Evolutionary conservation across 345 rosid species (phyloP), one percentile per base, ranked within the genome.

Genomic region (Gossypium thurberi): DNA sequence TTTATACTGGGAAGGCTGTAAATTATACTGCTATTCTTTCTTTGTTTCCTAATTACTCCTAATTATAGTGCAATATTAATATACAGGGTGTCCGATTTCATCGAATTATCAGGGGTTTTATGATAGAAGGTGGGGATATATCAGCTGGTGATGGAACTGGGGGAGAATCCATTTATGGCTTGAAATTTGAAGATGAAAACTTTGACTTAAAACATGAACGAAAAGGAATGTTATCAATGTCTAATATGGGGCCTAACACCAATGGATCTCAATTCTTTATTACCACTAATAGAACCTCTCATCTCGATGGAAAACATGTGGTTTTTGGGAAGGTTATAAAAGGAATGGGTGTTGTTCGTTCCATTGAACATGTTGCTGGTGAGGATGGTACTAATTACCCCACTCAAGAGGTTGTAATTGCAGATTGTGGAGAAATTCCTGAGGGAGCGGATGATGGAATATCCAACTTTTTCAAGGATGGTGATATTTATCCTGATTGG

Each of bases 201-300:
- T 92, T 92, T 71, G 90, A 88, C 2, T 8, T 89, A 71, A 95
- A 95, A 71, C 99, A 95, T 74, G 99, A 95, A 82, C 85, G 97
- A 76, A 95, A 92, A 77, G 98, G 99, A 70, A 90, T 92, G 91
- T 71, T 95, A n/a, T 91, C 99, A 1, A 92, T 95, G 99, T 96
- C 97, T 42, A 95, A 91, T 71, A 60, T 86, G 50, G 98, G 96
- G 44, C 86, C 94, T 17, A 70, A 93, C 82, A 92, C 99, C n/a
- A 95, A 95, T 76, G 96, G 90, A 0, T 95, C 99, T 48, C 97
- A 92, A 87, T 95, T 95, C 87, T 92, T 92, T 79, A 91, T 95
- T 70, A 91, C 99, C 9, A 92, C 98, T 0, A 82, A 94, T 0
- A 90, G 94, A 0, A 85, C 96, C 28, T 74, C 97, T 46, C 93